Evolutionary conservation across 2,329 filamentous ascomycete genomes (phyloP).

Genomic region (Ophiobolus disseminans): DNA sequence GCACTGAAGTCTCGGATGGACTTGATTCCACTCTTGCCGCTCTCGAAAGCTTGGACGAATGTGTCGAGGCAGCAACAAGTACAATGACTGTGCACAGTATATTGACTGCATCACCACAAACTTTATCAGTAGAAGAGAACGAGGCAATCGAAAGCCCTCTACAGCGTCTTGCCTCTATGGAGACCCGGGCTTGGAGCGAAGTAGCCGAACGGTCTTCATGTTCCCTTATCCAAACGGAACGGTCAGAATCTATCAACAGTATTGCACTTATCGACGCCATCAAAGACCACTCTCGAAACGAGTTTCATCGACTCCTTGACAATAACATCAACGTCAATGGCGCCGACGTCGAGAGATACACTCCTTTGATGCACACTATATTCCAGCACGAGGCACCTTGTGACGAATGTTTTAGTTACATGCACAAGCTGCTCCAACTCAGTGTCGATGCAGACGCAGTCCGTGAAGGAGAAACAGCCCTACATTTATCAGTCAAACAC

Average conservation of each 20-base stretch:
- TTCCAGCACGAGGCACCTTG: not conserved
- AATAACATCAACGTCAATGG: conserved; percentile 1
- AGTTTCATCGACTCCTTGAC: not conserved
- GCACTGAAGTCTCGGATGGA: too few species aligned
- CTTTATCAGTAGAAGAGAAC: too few species aligned
- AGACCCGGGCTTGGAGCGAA: not conserved
- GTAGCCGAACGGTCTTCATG: not conserved
- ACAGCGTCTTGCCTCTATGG: not conserved
- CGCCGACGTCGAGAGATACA: not conserved
- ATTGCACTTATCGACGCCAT: not conserved
- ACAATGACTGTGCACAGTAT: too few species aligned
- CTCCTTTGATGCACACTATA: not conserved
- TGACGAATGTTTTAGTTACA: not conserved
- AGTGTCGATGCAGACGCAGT: not conserved
- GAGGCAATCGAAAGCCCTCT: too few species aligned
- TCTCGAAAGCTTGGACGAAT: too few species aligned
- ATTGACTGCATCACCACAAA: too few species aligned
- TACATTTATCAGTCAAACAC: conserved; percentile 3
- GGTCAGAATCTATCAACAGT: not conserved
- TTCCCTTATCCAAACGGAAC: too few species aligned
- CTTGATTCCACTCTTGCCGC: too few species aligned
- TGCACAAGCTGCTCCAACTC: not conserved
- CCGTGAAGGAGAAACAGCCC: conserved; percentile 1
- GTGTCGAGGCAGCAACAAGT: too few species aligned
- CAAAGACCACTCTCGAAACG: not conserved